Evolutionary conservation across 148 eudicot species (phyloP).

Genomic region (Dysphania ambrosioides): DNA sequence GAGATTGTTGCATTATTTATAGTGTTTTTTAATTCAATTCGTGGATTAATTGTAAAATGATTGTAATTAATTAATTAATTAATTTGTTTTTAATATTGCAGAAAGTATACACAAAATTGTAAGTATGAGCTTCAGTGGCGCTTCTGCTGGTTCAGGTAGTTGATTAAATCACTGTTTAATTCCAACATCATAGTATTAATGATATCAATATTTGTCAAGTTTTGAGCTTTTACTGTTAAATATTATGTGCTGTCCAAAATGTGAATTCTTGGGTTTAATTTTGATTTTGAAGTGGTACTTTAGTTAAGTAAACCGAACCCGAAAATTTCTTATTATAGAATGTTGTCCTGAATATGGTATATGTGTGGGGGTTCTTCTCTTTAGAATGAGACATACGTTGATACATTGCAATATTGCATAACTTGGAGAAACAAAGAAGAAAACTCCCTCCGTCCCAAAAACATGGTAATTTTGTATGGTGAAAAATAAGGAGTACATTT

Average conservation of each 20-base stretch:
- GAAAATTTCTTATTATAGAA: no score
- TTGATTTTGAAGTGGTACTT: background rate
- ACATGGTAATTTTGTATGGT: background rate
- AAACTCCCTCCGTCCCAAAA: background rate
- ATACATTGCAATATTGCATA: no score
- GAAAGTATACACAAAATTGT: conserved; percentile 3
- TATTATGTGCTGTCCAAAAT: no score
- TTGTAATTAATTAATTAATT: background rate
- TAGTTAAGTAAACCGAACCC: background rate
- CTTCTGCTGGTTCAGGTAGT: conserved; percentile 66
- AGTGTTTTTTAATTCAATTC: background rate
- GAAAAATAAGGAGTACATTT: no score
- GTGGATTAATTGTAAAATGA: background rate
- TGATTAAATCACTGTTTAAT: conserved; percentile 6
- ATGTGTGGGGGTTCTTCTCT: background rate
- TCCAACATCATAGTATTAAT: no score
- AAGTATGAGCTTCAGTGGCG: conserved; percentile 58
- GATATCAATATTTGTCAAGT: background rate
- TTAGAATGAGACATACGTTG: background rate
- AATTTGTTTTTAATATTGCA: conserved; percentile 18
- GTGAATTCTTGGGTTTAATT: background rate
- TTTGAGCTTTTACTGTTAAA: background rate
- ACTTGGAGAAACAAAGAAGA: background rate
- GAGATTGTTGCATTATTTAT: background rate
- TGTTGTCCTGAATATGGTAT: background rate